Evolutionary conservation across 306 rosid species (phyloP), one percentile per base, ranked within the genome.

Genomic region (Quercus cerris): DNA sequence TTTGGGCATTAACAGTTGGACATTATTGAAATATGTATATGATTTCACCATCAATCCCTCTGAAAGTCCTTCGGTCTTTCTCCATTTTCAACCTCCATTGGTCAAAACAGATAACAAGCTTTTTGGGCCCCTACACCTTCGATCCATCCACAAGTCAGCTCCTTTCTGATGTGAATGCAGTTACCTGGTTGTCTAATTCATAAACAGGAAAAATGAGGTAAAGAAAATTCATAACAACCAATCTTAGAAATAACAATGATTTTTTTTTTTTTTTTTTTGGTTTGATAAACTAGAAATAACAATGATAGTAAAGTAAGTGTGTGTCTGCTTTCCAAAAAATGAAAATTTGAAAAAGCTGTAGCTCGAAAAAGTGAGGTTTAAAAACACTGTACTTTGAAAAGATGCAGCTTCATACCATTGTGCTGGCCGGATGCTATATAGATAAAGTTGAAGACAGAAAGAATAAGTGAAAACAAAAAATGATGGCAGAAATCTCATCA

Each of bases 141-240:
- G 44, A 61, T 77, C 57, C 80, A 68, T 74, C 58, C 71, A 76
- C 63, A 79, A 30, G 68, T 51, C 71, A 51, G 64, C 55, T 68
- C 75, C 83, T 56, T 57, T 33, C 52, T 69, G 66, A 79, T 77
- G 55, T 76, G 73, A 33, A 74, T 76, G 56, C 25, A 27, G 41
- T 81, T 80, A 88, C 81, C 89, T 85, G 84, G 79, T 82, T 82
- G 80, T 17, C 91, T 89, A 84, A 38, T 86, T 67, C 38, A 62
- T 76, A 80, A 69, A 13, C 49, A 4, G 3, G 55, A 35, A 51
- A 84, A 46, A 58, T 51, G 54, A 77, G 59, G 54, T n/a, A 71
- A 20, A 23, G 11, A 12, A 23, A 11, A 63, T 44, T 57, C 55
- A 49, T 62, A 75, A 28, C 30, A 73, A 28, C 27, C 56, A 1